These are phyloP conservation scores for Chaetomiaceae sp. DNA, from an alignment of 2,329 filamentous ascomycete genomes.

Conservation along the genomic window DNA sequence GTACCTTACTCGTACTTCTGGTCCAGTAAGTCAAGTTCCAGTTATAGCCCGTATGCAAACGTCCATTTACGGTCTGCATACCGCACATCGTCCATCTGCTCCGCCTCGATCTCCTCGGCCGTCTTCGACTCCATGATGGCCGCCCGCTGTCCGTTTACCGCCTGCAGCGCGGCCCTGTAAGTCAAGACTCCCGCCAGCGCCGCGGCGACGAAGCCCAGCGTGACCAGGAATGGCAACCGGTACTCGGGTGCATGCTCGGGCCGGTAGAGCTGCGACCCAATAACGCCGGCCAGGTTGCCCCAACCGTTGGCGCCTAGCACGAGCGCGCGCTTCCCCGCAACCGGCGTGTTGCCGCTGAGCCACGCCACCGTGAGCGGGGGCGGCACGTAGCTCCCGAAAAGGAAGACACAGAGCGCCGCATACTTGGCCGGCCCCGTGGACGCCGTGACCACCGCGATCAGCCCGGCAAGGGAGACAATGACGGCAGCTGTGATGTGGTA, in stretches of 20 bases:
- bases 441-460: slow-evolving; percentile 27
- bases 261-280: slow-evolving; percentile 31
- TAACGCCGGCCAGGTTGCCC: slow-evolving; percentile 34
- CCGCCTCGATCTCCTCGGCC: slow-evolving; percentile 2
- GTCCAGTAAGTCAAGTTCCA: too few relatives aligned
- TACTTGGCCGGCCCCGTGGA: slow-evolving; percentile 25
- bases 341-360: slow-evolving; percentile 32
- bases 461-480: slow-evolving; percentile 27
- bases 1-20: too few relatives aligned
- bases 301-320: slow-evolving; percentile 34
- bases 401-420: slow-evolving; percentile 31
- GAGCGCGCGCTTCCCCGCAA: slow-evolving; percentile 32
- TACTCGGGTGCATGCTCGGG: slow-evolving; percentile 32
- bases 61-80: slow-evolving; percentile 15
- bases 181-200: slow-evolving; percentile 32
- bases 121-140: slow-evolving; percentile 7
- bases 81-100: slow-evolving; percentile 4
- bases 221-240: slow-evolving; percentile 31
- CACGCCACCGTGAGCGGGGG: slow-evolving; percentile 34
- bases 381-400: slow-evolving; percentile 32
- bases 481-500: slow-evolving; percentile 32
- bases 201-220: slow-evolving; percentile 30
- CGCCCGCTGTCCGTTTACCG: slow-evolving; percentile 15
- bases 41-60: not conserved
- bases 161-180: slow-evolving; percentile 27